phyloP scores from a whole-genome alignment of 1,284 basidiomycete species.

The Ceratobasidium theobromae region DNA sequence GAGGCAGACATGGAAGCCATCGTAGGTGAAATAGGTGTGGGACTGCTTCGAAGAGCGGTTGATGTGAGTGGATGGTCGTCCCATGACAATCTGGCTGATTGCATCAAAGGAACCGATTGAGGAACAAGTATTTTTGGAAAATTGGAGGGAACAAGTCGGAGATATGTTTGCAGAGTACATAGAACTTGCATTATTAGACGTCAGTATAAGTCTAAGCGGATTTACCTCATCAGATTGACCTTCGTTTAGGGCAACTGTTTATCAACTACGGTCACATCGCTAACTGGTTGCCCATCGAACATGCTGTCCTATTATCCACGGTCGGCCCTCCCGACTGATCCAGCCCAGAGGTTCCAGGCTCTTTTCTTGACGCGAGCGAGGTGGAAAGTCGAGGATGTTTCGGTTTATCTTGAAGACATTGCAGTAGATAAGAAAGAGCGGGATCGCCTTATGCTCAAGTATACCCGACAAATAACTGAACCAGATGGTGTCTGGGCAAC shows the following conservation, averaged over 20 bases:
- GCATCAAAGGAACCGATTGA: constrained; percentile 55
- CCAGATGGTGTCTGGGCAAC: constrained; percentile 68
- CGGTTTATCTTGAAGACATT: constrained; percentile 77
- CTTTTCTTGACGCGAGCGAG: constrained; percentile 56
- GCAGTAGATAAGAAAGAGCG: constrained; percentile 79
- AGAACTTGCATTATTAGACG: constrained; percentile 63
- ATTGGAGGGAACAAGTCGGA: constrained; percentile 72
- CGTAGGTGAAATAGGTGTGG: constrained; percentile 68
- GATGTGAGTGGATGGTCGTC: constrained; percentile 48
- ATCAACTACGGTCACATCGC: constrained; percentile 20
- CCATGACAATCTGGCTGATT: constrained; percentile 24
- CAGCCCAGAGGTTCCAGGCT: constrained; percentile 75
- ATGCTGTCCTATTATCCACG: constrained; percentile 70
- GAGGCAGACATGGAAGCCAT: constrained; percentile 59
- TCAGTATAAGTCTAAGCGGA: constrained; percentile 45
- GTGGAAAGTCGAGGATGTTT: constrained; percentile 80
- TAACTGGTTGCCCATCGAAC: constrained; percentile 36
- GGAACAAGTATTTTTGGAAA: constrained; percentile 56
- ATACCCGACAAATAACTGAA: constrained; percentile 74
- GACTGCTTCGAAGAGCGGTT: constrained; percentile 64
- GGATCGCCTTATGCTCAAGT: constrained; percentile 83
- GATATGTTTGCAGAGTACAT: constrained; percentile 67
- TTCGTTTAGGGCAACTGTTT: constrained; percentile 69
- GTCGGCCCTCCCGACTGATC: constrained; percentile 67
- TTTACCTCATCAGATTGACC: background rate